These are phyloP conservation scores for Cryptosporidium sp. DNA, from an alignment of 169 alveolate species.

Conservation along the genomic window DNA sequence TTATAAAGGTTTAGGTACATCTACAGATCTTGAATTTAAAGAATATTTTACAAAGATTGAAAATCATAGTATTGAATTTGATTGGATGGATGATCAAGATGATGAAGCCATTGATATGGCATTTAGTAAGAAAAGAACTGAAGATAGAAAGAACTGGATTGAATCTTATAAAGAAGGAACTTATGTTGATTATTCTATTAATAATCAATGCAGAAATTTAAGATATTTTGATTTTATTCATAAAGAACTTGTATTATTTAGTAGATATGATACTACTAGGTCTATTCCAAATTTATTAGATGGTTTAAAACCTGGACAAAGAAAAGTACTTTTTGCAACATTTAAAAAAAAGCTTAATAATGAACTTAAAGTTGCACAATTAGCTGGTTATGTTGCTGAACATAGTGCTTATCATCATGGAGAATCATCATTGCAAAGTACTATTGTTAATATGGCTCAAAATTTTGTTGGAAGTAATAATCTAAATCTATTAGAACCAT, in stretches of 20 bases:
- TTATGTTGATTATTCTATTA: slow-evolving; percentile 86
- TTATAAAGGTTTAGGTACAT: slow-evolving; percentile 99
- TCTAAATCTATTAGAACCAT: slow-evolving; percentile 92
- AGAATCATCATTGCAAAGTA: slow-evolving; percentile 94
- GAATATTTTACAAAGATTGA: slow-evolving; percentile 97
- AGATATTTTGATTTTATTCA: slow-evolving; percentile 95
- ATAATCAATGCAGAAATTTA: slow-evolving; percentile 75
- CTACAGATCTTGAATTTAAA: slow-evolving; percentile 97
- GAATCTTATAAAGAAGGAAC: slow-evolving; percentile 80
- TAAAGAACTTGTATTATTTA: slow-evolving; percentile 97
- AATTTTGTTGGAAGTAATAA: slow-evolving; percentile 96
- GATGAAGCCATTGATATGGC: slow-evolving; percentile 98
- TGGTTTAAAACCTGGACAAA: slow-evolving; percentile 99
- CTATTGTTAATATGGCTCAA: slow-evolving; percentile 99
- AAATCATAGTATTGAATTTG: slow-evolving; percentile 93
- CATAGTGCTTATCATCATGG: slow-evolving; percentile 99
- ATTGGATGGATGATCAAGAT: slow-evolving; percentile 89
- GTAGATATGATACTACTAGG: slow-evolving; percentile 96
- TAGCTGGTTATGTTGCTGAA: slow-evolving; percentile 96
- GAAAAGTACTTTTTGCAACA: slow-evolving; percentile 97
- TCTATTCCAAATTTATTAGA: slow-evolving; percentile 98
- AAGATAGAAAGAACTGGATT: slow-evolving; percentile 97
- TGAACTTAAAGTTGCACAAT: slow-evolving; percentile 96
- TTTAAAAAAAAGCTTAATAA: slow-evolving; percentile 94
- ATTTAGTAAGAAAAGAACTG: slow-evolving; percentile 96